Base-by-base conservation (phyloP, 2,329 filamentous ascomycete genomes). In the Fusarium subtropicale region DNA sequence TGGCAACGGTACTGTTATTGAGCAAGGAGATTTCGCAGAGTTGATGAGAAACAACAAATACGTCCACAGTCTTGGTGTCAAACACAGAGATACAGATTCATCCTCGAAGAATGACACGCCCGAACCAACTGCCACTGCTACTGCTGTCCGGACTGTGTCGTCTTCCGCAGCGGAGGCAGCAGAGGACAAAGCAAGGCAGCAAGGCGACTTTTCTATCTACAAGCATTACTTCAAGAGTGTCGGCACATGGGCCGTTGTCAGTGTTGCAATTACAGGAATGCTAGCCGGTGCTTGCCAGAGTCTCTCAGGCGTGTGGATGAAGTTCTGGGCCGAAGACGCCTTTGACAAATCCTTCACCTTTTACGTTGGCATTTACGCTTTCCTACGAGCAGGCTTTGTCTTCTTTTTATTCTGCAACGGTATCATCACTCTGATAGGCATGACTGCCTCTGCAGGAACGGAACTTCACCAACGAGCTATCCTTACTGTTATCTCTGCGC, bases 221-320 rank as follows among this genome's bases (percentile, higher is more conserved):
- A 72, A 66, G 1, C 75, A 80, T 62, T 82, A 80, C 54, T 76
- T 80, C 34, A 51, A 45, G 3, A 78, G 61, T 18, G 74, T 80
- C 5, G 68, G 72, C 3, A 15, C 28, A 15, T 24, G 42, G 18
- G 56, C 72, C 3, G 39, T 75, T 1, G n/a, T 68, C 5, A 39
- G 64, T 2, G 74, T 78, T 1, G 15, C 74, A 3, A 7, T 76
- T 1, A 58, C 72, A 3, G 72, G 64, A 16, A 31, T 75, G 9
- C n/a, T 69, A 2, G 71, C 64, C 2, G 79, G 74, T 2, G 76
- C 77, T 16, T 70, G 71, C 12, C 60, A 53, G 6, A 78, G 72
- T 44, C 73, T 79, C 4, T 75, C 78, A 0, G 76, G 65, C 3
- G 56, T 84, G 6, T 84, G 82, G 81, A 64, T 84, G 9, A 81